Percentiles rank a stretch among this genome's conserved stretches.
Evolutionary conservation across 805 yeast species (phyloP).

Genomic region (Starmerella gropengiesseri): DNA sequence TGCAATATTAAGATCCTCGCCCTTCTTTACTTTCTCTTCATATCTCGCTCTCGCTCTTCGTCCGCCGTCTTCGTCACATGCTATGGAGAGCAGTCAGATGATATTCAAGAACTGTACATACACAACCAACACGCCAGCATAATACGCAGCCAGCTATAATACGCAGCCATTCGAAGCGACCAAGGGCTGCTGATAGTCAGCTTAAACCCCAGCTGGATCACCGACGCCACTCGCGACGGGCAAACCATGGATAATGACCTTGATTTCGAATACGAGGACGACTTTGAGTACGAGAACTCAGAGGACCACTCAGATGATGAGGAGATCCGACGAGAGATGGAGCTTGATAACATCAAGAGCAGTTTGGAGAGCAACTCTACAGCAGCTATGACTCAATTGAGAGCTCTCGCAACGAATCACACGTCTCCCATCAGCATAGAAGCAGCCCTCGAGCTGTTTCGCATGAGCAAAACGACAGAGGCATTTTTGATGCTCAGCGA

Average conservation of each 20-base stretch:
- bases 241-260: constrained; percentile 11
- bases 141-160: too few relatives aligned
- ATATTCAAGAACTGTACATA: too few relatives aligned
- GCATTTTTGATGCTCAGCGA: background rate
- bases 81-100: too few relatives aligned
- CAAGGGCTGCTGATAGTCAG: too few relatives aligned
- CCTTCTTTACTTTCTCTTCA: too few relatives aligned
- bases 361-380: background rate
- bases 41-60: too few relatives aligned
- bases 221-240: background rate
- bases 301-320: constrained; percentile 30
- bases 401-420: constrained; percentile 1
- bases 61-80: too few relatives aligned
- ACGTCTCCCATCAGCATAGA: background rate
- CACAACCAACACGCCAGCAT: too few relatives aligned
- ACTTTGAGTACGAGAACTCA: constrained; percentile 22
- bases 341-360: constrained; percentile 11
- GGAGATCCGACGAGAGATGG: constrained; percentile 20
- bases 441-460: constrained; percentile 11
- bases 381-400: constrained; percentile 1
- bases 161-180: too few relatives aligned
- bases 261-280: constrained; percentile 17
- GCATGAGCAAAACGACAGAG: background rate
- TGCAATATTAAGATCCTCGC: too few relatives aligned
- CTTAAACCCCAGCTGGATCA: too few relatives aligned